phyloP scores from a whole-genome alignment of 1,139 yeast genomes.

The Pichia sp. region DNA sequence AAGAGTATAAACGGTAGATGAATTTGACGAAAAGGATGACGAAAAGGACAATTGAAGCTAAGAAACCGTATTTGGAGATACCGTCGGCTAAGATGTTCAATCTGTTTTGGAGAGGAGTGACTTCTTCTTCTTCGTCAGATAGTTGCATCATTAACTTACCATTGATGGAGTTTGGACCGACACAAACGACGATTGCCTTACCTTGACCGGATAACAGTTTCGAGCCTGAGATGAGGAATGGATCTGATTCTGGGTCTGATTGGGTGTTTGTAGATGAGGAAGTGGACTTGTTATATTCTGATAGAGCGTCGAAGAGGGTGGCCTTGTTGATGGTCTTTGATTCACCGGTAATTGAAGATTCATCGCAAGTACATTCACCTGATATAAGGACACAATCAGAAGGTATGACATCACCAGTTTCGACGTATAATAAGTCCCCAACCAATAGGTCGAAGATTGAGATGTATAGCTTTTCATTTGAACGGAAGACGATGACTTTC shows the following conservation, averaged over 20 bases:
- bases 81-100: constrained; percentile 85
- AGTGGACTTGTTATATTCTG: constrained; percentile 30
- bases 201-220: constrained; percentile 86
- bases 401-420: constrained; percentile 94
- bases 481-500: constrained; percentile 70
- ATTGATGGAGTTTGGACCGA: constrained; percentile 84
- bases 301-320: constrained; percentile 51
- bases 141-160: constrained; percentile 89
- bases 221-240: constrained; percentile 90
- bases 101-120: constrained; percentile 87
- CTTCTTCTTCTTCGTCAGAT: constrained; percentile 43
- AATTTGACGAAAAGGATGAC: constrained; percentile 77
- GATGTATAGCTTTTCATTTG: constrained; percentile 65
- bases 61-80: constrained; percentile 88
- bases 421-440: constrained; percentile 80
- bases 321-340: constrained; percentile 74
- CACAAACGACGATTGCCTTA: constrained; percentile 81
- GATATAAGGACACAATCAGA: constrained; percentile 79
- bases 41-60: constrained; percentile 79
- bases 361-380: constrained; percentile 89
- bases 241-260: no score
- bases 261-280: no score
- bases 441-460: constrained; percentile 77
- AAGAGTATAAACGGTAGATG: constrained; percentile 54
- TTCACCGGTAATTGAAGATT: constrained; percentile 92